Percentiles rank a stretch among this genome's conserved stretches.
Conservation (phyloP, 1,284 basidiomycete genomes). For the Fomitopsis palustris region DNA sequence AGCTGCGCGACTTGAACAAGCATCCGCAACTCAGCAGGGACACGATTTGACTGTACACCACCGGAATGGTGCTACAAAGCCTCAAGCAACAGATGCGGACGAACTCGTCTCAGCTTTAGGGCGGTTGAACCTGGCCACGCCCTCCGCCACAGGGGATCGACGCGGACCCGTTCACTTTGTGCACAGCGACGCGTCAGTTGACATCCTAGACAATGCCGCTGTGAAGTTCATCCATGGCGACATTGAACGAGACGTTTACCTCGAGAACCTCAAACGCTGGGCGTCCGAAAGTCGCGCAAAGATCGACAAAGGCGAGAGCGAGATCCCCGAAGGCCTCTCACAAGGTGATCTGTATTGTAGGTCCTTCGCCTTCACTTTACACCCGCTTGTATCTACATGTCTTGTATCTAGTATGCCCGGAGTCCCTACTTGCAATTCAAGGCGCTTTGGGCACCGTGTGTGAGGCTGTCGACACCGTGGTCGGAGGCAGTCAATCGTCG, state of each 20-base stretch:
- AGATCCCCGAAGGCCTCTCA: slow-evolving; percentile 73
- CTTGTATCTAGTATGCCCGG: slow-evolving; percentile 57
- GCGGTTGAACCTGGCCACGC: slow-evolving; percentile 45
- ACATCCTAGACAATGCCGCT: slow-evolving; percentile 58
- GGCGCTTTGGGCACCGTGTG: slow-evolving; percentile 79
- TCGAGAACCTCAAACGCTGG: slow-evolving; percentile 61
- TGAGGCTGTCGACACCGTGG: slow-evolving; percentile 76
- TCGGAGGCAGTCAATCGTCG: slow-evolving; percentile 26
- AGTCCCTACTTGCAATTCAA: slow-evolving; percentile 69
- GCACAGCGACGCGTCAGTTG: slow-evolving; percentile 48
- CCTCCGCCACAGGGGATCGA: slow-evolving; percentile 11
- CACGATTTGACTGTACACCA: too few relatives aligned
- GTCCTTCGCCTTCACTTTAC: not conserved
- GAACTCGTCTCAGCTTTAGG: slow-evolving; percentile 55
- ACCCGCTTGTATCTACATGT: not conserved
- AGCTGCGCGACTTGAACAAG: slow-evolving; percentile 64
- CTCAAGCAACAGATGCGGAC: slow-evolving; percentile 30
- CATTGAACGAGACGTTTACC: slow-evolving; percentile 63
- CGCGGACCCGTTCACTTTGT: slow-evolving; percentile 39
- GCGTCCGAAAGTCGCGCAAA: slow-evolving; percentile 62
- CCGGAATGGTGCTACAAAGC: not conserved
- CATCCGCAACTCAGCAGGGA: slow-evolving; percentile 1
- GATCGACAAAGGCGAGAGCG: slow-evolving; percentile 63
- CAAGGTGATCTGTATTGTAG: slow-evolving; percentile 86
- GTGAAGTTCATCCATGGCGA: slow-evolving; percentile 76